Conservation (phyloP, 1,284 basidiomycete genomes). For the Naganishia sp. region DNA sequence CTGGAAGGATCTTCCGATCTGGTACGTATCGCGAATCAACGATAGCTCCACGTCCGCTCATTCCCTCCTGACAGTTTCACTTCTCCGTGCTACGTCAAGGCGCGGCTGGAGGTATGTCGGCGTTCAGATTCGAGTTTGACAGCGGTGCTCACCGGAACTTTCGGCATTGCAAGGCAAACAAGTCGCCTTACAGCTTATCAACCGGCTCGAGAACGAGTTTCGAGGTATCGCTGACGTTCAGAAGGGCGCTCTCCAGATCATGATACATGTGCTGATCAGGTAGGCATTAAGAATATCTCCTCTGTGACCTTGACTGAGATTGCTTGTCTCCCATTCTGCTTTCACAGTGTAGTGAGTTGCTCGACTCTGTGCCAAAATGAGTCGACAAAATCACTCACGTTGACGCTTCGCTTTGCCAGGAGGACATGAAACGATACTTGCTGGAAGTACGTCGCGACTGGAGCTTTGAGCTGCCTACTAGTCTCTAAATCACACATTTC, state of each 20-base stretch:
- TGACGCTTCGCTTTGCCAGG: neutral
- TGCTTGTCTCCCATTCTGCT: no score
- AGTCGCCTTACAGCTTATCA: neutral
- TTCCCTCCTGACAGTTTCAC: constrained; percentile 1
- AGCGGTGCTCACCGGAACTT: neutral
- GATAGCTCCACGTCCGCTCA: neutral
- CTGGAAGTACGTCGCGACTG: neutral
- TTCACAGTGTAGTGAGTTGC: neutral
- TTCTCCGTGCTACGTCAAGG: neutral
- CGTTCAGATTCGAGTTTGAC: neutral
- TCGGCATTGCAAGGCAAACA: neutral
- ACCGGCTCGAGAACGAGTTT: constrained; percentile 4
- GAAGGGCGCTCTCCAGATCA: neutral
- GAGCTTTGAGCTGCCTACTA: neutral
- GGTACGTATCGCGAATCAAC: constrained; percentile 1
- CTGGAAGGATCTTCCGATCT: constrained; percentile 17
- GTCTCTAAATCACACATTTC: no score
- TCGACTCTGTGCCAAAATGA: neutral
- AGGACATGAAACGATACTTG: neutral
- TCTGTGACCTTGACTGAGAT: no score
- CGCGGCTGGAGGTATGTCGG: constrained; percentile 5
- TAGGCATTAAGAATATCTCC: neutral
- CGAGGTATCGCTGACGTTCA: neutral
- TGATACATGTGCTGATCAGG: constrained; percentile 20
- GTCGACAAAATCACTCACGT: neutral